Base-by-base conservation (phyloP, 345 rosid genomes). In the Brassica juncea region DNA sequence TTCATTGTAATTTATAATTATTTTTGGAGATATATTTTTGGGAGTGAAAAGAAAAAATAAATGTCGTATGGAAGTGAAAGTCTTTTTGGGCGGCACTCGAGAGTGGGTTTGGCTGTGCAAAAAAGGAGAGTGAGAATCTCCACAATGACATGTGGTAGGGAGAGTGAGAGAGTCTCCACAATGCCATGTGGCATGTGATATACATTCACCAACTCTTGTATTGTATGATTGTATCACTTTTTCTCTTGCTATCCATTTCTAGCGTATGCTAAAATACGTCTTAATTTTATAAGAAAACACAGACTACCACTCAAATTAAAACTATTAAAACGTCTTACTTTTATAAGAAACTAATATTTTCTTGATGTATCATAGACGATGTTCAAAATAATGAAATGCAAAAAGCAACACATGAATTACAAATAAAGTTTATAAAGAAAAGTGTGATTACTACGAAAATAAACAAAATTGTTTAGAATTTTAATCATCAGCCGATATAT, bases 81-180 rank as follows among this genome's bases (percentile, higher is more conserved):
- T 62, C 64, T 69, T 6, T 61, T 6, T 61, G 32, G 44, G 70
- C 71, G 80, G 75, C 57, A 77, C 30, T 23, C 52, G 27, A 77
- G 71, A 70, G 76, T 70, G 71, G 70, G 75, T 62, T 61, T 70
- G 65, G 78, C 31, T 62, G 75, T 49, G 75, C 70, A 30, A 44
- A 58, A 76, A 60, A 68, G 60, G 1, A 11, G 67, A 30, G 5
- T 21, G 32, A 12, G 34, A 58, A 67, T 55, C 60, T 66, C 61
- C 59, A 76, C 74, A 44, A 7, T 12, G 12, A 61, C 64, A 76
- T 68, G 79, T 76, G 79, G 58, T 57, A 32, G 35, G 35, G 35
- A 65, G 49, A 42, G 14, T 11, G 49, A 9, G 19, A 19, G 54
- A 44, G 54, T 44, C 15, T 44, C 54, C 54, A 44, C 54, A 44